Base-by-base conservation (phyloP, 1,284 basidiomycete genomes). In the Schizopora paradoxa region DNA sequence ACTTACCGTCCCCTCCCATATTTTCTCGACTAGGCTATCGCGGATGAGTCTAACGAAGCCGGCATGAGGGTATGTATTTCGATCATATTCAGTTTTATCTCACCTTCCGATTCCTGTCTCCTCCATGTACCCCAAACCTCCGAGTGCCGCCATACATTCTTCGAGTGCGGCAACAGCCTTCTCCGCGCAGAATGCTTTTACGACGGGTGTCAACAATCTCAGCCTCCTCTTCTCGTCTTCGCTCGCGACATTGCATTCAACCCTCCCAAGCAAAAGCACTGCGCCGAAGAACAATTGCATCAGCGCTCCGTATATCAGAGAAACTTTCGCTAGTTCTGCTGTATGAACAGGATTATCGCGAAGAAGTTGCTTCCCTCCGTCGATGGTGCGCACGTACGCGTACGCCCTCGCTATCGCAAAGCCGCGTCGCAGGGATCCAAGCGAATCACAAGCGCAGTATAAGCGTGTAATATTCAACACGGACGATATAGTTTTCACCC, bases 71-170 rank as follows among this genome's bases (percentile, higher is more conserved):
- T 1, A 31, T 13, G 2, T 36, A 45, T 33, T 43, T 29, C 26
- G 16, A 22, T 40, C 13, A 18, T 38, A 34, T 32, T 7, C 22
- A 42, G 2, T 21, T 37, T 11, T 18, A 41, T 67, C 74, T 43
- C 58, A 70, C 66, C 74, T 67, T 8, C 77, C 79, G 45, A 86
- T 73, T 0, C 74, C 77, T 38, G 76, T 81, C 58, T 91, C 86
- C 56, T 87, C 83, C 85, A 91, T 89, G 56, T 89, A 91, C 0
- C 87, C 87, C 42, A 82, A 80, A 2, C 86, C 87, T 23, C 87
- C 87, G 2, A 90, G 66, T 4, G 78, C 68, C 32, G 79, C 70
- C 83, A 91, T 88, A 32, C 82, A 77, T 49, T 86, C 82, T 51
- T 85, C 78, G 68, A 87, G 80, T 3, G 75, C 80, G 0, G 72